These are phyloP conservation scores for Talaromyces verruculosus DNA, from an alignment of 2,329 filamentous ascomycete genomes.

Conservation along the genomic window DNA sequence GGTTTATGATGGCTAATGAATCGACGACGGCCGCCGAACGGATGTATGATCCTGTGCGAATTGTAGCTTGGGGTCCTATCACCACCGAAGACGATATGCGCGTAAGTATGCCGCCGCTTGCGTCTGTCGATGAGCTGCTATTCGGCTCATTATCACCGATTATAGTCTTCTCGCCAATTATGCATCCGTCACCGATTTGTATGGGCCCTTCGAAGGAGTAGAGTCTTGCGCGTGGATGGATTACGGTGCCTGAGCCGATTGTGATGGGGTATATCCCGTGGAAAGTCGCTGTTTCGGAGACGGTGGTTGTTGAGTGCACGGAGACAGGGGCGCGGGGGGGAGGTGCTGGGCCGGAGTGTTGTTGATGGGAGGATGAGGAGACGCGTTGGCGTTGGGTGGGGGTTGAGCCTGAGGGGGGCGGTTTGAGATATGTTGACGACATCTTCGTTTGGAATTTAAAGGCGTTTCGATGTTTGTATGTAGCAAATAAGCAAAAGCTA, in stretches of 20 bases:
- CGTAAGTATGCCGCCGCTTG: slow-evolving; percentile 24
- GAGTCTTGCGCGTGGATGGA: slow-evolving; percentile 83
- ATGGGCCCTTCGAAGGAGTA: slow-evolving; percentile 78
- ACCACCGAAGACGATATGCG: slow-evolving; percentile 42
- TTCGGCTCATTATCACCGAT: slow-evolving; percentile 51
- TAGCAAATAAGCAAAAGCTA: too few relatives aligned
- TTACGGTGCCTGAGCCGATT: slow-evolving; percentile 71
- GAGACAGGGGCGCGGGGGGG: slow-evolving; percentile 38
- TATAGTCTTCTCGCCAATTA: slow-evolving; percentile 67
- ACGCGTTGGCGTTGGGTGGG: slow-evolving; percentile 27
- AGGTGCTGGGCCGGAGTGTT: slow-evolving; percentile 27
- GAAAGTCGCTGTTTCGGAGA: slow-evolving; percentile 42
- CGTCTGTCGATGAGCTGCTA: slow-evolving; percentile 16
- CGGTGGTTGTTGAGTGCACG: slow-evolving; percentile 38
- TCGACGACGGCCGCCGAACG: slow-evolving; percentile 46
- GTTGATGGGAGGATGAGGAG: slow-evolving; percentile 24
- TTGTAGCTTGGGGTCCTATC: slow-evolving; percentile 39
- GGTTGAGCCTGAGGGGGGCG: slow-evolving; percentile 23
- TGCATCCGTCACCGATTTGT: slow-evolving; percentile 75
- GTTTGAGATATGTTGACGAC: slow-evolving; percentile 30
- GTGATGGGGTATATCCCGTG: slow-evolving; percentile 73
- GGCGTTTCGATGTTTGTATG: too few relatives aligned
- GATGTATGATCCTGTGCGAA: slow-evolving; percentile 43
- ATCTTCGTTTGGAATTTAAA: too few relatives aligned
- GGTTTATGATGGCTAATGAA: slow-evolving; percentile 41